A percentile compares a stretch with the other conserved stretches of the same genome.
Evolutionary conservation across 192 early-diverging fungal species (phyloP).

Genomic region (Coemansia asiatica): DNA sequence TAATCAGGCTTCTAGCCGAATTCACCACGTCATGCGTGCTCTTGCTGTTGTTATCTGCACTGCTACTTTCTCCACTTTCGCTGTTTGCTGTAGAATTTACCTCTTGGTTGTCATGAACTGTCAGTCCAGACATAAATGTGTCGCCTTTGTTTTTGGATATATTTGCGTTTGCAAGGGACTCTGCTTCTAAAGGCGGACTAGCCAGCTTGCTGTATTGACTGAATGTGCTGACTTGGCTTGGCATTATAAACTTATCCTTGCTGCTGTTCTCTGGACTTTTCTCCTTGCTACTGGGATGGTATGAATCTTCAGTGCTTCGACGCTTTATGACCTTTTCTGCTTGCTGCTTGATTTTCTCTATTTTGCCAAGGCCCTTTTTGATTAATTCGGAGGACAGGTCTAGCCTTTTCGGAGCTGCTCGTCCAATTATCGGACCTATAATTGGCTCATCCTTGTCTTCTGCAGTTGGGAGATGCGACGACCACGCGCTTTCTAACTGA

Average conservation of each 20-base stretch:
- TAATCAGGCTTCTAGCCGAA: not conserved
- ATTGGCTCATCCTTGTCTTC: not conserved
- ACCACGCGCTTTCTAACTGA: constrained; percentile 12
- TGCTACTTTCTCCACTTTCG: not conserved
- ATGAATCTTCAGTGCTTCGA: not conserved
- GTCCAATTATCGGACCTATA: too few species aligned
- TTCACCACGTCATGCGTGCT: too few species aligned
- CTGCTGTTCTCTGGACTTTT: not conserved
- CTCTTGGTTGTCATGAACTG: not conserved
- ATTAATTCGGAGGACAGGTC: too few species aligned
- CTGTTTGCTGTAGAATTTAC: not conserved
- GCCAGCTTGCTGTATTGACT: not conserved
- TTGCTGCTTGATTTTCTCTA: too few species aligned
- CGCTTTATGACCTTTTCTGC: not conserved
- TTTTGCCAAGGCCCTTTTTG: too few species aligned
- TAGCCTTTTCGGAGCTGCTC: too few species aligned
- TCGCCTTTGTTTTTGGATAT: not conserved
- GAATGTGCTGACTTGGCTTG: constrained; percentile 9
- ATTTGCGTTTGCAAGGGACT: not conserved
- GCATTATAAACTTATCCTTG: not conserved
- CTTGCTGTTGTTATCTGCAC: not conserved
- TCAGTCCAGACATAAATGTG: constrained; percentile 4
- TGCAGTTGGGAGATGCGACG: constrained; percentile 2
- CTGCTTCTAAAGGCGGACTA: not conserved
- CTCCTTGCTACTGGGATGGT: not conserved